Evolutionary conservation across 495 filamentous ascomycete species (phyloP).

Genomic region (Articulospora tetracladia): DNA sequence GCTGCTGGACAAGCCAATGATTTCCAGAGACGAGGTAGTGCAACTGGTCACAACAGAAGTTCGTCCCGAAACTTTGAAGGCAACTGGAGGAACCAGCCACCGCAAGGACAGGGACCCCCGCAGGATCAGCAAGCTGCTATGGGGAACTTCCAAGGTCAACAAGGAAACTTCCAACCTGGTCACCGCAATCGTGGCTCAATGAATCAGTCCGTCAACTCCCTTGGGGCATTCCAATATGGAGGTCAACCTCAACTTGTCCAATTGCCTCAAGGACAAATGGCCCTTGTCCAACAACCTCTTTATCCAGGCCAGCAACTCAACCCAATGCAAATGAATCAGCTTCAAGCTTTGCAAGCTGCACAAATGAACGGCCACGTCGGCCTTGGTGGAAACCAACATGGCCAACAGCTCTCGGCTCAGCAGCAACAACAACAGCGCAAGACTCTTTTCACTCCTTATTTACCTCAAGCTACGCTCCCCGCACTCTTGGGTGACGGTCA

Average conservation of each 20-base stretch:
- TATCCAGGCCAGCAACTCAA: conserved; percentile 84
- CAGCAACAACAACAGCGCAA: conserved; percentile 93
- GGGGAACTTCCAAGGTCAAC: conserved; percentile 64
- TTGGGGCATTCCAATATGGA: conserved; percentile 87
- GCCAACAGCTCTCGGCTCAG: conserved; percentile 56
- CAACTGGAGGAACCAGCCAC: conserved; percentile 90
- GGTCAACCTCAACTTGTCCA: conserved; percentile 90
- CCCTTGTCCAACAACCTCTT: conserved; percentile 64
- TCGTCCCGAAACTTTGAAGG: conserved; percentile 92
- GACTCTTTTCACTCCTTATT: conserved; percentile 96
- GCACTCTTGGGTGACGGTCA: conserved; percentile 89
- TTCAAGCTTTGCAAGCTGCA: conserved; percentile 86
- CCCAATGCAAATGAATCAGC: conserved; percentile 81
- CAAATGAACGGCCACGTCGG: conserved; percentile 73
- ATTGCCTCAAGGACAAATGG: conserved; percentile 75
- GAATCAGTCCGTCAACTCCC: conserved; percentile 70
- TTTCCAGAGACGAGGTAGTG: conserved; percentile 65
- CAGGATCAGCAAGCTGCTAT: conserved; percentile 35
- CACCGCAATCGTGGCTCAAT: conserved; percentile 84
- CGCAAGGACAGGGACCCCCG: conserved; percentile 48
- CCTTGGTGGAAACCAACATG: conserved; percentile 74
- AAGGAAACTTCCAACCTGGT: conserved; percentile 79
- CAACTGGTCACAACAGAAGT: conserved; percentile 65
- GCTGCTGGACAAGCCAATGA: conserved; percentile 39
- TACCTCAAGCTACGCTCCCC: conserved; percentile 91